phyloP scores from a whole-genome alignment of 257 asterid species.

The Cinchona pubescens region DNA sequence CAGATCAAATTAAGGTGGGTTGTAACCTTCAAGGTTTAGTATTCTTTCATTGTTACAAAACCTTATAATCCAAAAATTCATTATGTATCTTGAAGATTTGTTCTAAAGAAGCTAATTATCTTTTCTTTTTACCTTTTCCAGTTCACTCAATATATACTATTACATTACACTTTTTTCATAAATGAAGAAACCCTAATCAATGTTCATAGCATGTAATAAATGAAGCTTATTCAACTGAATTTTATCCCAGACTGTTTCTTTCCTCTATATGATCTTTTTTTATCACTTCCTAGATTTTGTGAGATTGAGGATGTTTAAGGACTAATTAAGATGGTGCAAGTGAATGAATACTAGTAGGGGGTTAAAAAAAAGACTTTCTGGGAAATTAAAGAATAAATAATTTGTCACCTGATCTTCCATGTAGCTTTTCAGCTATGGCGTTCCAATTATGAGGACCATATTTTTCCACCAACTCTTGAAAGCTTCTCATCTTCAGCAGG shows the following conservation, averaged over 20 bases:
- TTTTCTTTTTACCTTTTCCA: not conserved
- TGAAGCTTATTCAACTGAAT: not conserved
- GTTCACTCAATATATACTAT: not conserved
- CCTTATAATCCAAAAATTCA: not conserved
- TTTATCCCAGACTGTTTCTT: not conserved
- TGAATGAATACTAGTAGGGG: not conserved
- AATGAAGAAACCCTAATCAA: constrained; percentile 1
- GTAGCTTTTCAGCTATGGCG: constrained; percentile 81
- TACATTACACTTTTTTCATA: not conserved
- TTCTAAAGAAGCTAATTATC: not conserved
- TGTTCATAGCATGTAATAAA: not conserved
- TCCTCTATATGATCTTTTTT: not conserved
- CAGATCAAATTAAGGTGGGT: constrained; percentile 2
- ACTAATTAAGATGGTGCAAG: not conserved
- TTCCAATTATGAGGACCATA: constrained; percentile 98
- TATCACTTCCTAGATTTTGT: not conserved
- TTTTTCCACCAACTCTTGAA: constrained; percentile 60
- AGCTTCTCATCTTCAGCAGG: constrained; percentile 91
- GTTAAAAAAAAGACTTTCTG: not conserved
- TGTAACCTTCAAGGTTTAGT: not conserved
- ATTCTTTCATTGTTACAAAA: not conserved
- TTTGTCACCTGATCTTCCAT: constrained; percentile 82
- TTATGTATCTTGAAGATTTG: not conserved
- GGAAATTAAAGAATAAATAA: not conserved
- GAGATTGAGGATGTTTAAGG: not conserved